Conservation (phyloP, 192 early-diverging fungal genomes). For the Podila minutissima region DNA sequence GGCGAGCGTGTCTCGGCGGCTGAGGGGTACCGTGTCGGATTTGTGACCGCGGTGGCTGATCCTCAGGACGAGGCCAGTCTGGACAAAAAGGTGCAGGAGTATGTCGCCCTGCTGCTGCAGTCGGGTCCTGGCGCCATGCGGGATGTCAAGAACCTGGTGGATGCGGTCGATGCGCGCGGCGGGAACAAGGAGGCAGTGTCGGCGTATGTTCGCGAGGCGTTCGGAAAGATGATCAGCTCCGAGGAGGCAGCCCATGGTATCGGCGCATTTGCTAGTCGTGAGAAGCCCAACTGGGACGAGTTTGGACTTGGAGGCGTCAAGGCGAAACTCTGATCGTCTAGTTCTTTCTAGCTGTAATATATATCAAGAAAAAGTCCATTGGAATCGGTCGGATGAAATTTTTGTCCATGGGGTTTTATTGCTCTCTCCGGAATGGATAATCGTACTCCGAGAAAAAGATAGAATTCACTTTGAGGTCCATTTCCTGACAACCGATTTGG, state of each 20-base stretch:
- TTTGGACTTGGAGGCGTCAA: constrained; percentile 45
- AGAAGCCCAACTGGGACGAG: constrained; percentile 63
- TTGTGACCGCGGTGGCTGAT: constrained; percentile 43
- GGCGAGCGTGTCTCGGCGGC: constrained; percentile 57
- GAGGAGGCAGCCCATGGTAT: constrained; percentile 71
- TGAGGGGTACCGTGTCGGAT: constrained; percentile 45
- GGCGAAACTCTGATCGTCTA: constrained; percentile 14
- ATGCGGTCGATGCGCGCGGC: constrained; percentile 44
- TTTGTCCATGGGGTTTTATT: background rate
- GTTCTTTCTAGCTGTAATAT: background rate
- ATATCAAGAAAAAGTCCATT: background rate
- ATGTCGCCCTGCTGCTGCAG: constrained; percentile 51
- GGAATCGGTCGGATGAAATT: background rate
- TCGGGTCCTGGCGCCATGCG: constrained; percentile 63
- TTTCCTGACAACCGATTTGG: constrained; percentile 55
- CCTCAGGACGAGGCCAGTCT: constrained; percentile 41
- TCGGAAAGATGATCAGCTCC: constrained; percentile 65
- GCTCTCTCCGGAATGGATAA: background rate
- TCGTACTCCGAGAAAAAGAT: too few relatives aligned
- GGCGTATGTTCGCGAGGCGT: constrained; percentile 51
- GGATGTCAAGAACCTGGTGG: constrained; percentile 61
- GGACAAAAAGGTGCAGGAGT: constrained; percentile 55
- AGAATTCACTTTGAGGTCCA: constrained; percentile 16
- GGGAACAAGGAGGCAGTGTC: constrained; percentile 21
- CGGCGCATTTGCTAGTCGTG: constrained; percentile 58